A percentile compares a stretch with the other conserved stretches of the same genome.
Evolutionary conservation across 2,329 filamentous ascomycete species (phyloP).

Genomic region (Neofusicoccum ribis): DNA sequence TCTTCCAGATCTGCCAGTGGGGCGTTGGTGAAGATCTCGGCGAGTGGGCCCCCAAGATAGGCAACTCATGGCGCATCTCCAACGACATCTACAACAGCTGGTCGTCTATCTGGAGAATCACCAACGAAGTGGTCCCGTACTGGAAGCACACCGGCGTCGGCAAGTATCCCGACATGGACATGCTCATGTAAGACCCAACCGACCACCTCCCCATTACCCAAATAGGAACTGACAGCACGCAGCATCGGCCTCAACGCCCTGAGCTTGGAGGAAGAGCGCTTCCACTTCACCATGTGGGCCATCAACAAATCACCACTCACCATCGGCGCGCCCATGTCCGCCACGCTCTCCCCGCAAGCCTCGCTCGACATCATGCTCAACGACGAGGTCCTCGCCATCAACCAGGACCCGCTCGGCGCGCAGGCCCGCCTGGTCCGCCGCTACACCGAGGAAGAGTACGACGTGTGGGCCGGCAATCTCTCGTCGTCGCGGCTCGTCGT

Average conservation of each 20-base stretch:
- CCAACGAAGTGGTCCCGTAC: conserved; percentile 35
- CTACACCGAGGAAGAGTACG: conserved; percentile 39
- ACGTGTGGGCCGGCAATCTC: conserved; percentile 41
- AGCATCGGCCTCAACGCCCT: conserved; percentile 13
- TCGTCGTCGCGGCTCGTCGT: conserved; percentile 36
- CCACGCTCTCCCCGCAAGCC: conserved; percentile 13
- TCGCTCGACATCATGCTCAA: conserved; percentile 42
- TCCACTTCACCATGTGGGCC: conserved; percentile 50
- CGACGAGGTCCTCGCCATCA: conserved; percentile 57
- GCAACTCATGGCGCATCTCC: conserved; percentile 30
- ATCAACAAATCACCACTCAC: conserved; percentile 49
- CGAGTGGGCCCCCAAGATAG: conserved; percentile 28
- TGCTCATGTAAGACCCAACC: neutral
- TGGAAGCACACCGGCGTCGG: conserved; percentile 30
- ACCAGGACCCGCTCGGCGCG: conserved; percentile 56
- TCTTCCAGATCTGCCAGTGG: conserved; percentile 31
- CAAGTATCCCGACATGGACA: conserved; percentile 27
- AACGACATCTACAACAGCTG: conserved; percentile 18
- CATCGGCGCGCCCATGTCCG: conserved; percentile 34
- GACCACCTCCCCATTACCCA: too few species aligned
- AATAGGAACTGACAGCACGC: neutral
- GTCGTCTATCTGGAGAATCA: conserved; percentile 30
- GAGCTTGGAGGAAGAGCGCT: conserved; percentile 39
- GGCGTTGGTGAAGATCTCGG: conserved; percentile 26
- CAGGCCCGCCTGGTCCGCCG: conserved; percentile 52